These are phyloP conservation scores for Myriosclerotinia curreyana DNA, from an alignment of 2,329 filamentous ascomycete genomes.

Conservation along the genomic window DNA sequence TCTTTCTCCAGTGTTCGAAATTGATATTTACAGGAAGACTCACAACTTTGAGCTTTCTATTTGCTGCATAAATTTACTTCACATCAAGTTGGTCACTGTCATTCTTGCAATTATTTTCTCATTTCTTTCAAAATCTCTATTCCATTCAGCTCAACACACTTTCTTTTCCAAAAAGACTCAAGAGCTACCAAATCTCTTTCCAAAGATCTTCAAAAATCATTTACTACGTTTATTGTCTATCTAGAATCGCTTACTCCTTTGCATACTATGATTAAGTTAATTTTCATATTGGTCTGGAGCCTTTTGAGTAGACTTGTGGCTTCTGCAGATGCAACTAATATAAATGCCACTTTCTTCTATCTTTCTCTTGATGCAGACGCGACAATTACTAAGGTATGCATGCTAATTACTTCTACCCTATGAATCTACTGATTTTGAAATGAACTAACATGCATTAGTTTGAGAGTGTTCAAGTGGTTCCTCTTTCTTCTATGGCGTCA, in stretches of 20 bases:
- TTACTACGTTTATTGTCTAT: neutral
- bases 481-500: neutral
- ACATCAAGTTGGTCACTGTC: neutral
- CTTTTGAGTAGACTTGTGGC: neutral
- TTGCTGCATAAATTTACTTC: neutral
- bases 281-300: neutral
- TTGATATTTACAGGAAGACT: neutral
- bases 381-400: neutral
- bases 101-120: neutral
- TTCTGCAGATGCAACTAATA: neutral
- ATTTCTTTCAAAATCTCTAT: neutral
- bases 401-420: no score
- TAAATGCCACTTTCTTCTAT: constrained; percentile 14
- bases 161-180: neutral
- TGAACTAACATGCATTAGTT: neutral
- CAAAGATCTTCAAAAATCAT: neutral
- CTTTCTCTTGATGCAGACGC: constrained; percentile 4
- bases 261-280: neutral
- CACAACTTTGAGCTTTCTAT: neutral
- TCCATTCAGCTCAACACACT: neutral
- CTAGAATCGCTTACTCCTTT: neutral
- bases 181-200: neutral
- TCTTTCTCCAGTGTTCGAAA: neutral
- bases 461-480: constrained; percentile 9
- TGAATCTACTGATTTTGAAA: no score